Evolutionary conservation across 768 basidiomycete genomes (phyloP), one percentile per base, ranked within the genome.

Genomic region (Hortiboletus campestris): DNA sequence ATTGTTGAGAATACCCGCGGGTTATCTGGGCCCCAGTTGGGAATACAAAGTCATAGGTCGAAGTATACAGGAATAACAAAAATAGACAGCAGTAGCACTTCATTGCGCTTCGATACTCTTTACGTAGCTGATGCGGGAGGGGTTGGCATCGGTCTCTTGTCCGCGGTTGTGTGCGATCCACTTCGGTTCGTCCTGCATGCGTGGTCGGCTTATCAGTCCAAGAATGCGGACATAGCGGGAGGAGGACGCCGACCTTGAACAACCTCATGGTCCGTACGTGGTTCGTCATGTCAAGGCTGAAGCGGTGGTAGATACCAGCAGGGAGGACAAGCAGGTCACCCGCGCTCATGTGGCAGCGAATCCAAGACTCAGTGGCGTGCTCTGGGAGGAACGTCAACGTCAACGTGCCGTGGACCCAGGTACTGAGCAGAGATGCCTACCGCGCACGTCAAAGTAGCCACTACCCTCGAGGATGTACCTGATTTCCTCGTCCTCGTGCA

Each of bases 401-500:
- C 19, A 3, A 25, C 25, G 25, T 25, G 13, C 2, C 13, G 25
- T 22, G 39, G 32, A 25, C 25, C 16, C 9, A 20, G 11, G 13
- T 2, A 6, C 16, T 16, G 25, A 29, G 29, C 35, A 44, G 16
- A 9, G n/a, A 32, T n/a, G 63, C 83, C 46, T 63, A 89, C 89
- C 89, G 60, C 92, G 80, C 39, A 96, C 82, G 63, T 96, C 94
- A 68, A 96, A 96, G 77, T 85, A 96, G 0, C 92, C 94, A 46
- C 82, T 84, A 19, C 94, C 94, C 5, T 81, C 80, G 31, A 91
- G 78, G 61, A 94, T 83, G 66, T 89, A 96, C 6, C 93, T 80
- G 66, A 94, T 95, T 74, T 95, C 94, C 67, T 98, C 94, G 63
- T 96, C 94, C 71, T 95, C 93, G 64, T 96, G 93, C 77, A 95